phyloP scores from a whole-genome alignment of 2,329 filamentous ascomycete species.

The Cordyceps farinosa region DNA sequence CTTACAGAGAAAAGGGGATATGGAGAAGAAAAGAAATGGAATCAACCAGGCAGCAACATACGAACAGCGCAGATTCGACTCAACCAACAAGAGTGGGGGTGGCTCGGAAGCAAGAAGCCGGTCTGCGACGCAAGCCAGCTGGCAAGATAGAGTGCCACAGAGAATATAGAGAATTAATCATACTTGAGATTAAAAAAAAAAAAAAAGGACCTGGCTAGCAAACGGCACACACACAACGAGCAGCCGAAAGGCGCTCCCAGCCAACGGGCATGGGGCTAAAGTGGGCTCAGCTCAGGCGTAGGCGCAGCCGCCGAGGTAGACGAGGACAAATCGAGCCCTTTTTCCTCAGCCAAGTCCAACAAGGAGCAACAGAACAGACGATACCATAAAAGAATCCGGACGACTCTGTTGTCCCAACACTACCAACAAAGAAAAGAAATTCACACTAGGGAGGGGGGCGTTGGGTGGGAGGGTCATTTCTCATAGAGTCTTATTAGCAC shows the following conservation, averaged over 20 bases:
- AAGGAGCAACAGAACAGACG: background rate
- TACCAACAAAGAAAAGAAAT: background rate
- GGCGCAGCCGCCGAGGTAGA: conserved; percentile 2
- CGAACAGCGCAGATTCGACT: conserved; percentile 7
- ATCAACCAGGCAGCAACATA: background rate
- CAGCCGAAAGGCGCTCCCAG: background rate
- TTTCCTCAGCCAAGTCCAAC: too few species aligned
- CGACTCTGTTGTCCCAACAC: background rate
- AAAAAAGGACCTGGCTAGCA: background rate
- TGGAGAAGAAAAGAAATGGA: background rate
- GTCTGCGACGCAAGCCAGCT: conserved; percentile 6
- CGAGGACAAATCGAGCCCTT: background rate
- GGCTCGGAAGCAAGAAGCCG: conserved; percentile 4
- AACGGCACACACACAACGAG: background rate
- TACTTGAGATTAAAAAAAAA: background rate
- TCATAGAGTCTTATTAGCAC: conserved; percentile 14
- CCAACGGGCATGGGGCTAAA: conserved; percentile 3
- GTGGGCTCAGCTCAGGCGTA: conserved; percentile 1
- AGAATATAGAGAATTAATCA: background rate
- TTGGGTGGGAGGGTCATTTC: conserved; percentile 1
- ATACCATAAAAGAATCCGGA: background rate
- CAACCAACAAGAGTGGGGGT: conserved; percentile 13
- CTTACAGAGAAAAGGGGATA: background rate
- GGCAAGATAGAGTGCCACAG: conserved; percentile 2
- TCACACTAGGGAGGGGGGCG: background rate